Conservation (phyloP, 75 land plant species). For the Pinus albicaulis region DNA sequence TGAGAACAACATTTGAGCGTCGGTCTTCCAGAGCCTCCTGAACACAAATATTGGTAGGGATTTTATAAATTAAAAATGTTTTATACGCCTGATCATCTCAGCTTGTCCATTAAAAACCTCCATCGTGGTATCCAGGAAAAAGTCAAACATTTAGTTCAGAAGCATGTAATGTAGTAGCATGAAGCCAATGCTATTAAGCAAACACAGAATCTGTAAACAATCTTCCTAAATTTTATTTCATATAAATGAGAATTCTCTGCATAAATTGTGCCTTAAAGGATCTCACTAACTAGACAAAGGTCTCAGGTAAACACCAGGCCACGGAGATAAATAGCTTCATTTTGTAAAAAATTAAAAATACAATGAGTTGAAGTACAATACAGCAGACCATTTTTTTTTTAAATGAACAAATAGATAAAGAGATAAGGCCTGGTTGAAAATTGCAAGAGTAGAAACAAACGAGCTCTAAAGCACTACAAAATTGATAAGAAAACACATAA, state of each 20-base stretch:
- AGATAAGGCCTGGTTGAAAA: not conserved
- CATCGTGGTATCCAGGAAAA: not conserved
- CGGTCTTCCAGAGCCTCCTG: conserved; percentile 29
- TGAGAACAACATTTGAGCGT: conserved; percentile 2
- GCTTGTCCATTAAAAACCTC: not conserved
- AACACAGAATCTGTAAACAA: not conserved
- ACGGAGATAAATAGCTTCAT: not conserved
- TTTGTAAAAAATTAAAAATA: not conserved
- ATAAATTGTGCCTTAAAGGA: too few relatives aligned
- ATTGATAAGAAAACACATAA: not conserved
- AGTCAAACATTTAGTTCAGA: not conserved
- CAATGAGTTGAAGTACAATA: not conserved
- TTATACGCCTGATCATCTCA: conserved; percentile 3
- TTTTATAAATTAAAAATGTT: not conserved
- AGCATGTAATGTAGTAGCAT: too few relatives aligned
- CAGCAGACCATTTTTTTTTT: not conserved
- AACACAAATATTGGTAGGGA: not conserved
- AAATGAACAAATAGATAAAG: not conserved
- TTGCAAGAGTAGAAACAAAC: not conserved
- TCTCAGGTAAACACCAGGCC: not conserved
- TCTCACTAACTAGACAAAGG: not conserved
- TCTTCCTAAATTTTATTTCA: too few relatives aligned
- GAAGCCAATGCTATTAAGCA: not conserved
- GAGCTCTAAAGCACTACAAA: not conserved
- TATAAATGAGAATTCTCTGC: too few relatives aligned